Conservation (phyloP, 2,329 filamentous ascomycete genomes). For the Aspergillus viridinutans region DNA sequence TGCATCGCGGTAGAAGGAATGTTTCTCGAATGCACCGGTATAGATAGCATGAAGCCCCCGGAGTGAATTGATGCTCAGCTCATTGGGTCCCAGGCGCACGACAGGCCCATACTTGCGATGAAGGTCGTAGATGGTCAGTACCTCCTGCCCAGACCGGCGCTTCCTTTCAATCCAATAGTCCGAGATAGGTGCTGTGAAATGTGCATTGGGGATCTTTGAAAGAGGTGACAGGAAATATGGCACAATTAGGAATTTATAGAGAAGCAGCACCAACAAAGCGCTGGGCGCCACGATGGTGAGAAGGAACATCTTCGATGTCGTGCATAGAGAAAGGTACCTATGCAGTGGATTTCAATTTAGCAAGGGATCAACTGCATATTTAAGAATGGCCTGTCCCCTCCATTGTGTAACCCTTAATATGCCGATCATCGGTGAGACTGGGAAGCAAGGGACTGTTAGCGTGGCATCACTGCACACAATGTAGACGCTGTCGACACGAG, state of each 20-base stretch:
- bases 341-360: background rate
- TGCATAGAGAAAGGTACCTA: background rate
- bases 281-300: background rate
- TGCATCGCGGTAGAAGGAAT: slow-evolving; percentile 59
- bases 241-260: slow-evolving; percentile 24
- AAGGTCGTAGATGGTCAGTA: slow-evolving; percentile 53
- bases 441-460: background rate
- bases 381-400: background rate
- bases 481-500: background rate
- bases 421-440: background rate
- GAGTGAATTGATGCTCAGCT: slow-evolving; percentile 62
- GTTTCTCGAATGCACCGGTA: slow-evolving; percentile 65
- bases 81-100: slow-evolving; percentile 57
- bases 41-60: slow-evolving; percentile 58
- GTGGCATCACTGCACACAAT: background rate
- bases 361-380: background rate
- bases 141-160: slow-evolving; percentile 54
- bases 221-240: slow-evolving; percentile 53
- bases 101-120: slow-evolving; percentile 54
- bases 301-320: background rate
- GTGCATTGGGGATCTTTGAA: slow-evolving; percentile 57
- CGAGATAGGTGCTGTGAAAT: slow-evolving; percentile 58
- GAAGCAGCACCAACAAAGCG: background rate
- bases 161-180: slow-evolving; percentile 59
- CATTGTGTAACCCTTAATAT: background rate